Evolutionary conservation across 2,329 filamentous ascomycete genomes (phyloP).

Genomic region (Fusarium sp.): DNA sequence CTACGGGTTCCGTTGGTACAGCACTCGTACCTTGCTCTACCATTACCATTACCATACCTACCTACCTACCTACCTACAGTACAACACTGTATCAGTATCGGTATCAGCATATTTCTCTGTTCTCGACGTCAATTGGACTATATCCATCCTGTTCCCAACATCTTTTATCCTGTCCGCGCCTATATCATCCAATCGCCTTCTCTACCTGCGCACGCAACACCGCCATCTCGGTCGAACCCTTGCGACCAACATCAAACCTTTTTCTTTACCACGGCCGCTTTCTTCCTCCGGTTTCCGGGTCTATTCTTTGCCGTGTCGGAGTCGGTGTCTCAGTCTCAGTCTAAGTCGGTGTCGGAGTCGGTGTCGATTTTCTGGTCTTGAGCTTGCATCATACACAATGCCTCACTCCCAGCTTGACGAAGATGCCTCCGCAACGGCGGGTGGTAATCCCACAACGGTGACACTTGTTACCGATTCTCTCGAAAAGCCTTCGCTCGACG

Average conservation of each 20-base stretch:
- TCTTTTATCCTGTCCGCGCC: constrained; percentile 17
- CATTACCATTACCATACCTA: background rate
- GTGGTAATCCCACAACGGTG: constrained; percentile 49
- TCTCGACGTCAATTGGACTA: constrained; percentile 26
- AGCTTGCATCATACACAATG: constrained; percentile 46
- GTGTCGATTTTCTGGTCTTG: constrained; percentile 25
- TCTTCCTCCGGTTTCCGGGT: constrained; percentile 22
- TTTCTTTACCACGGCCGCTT: constrained; percentile 23
- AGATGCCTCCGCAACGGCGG: constrained; percentile 41
- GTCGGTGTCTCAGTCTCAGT: constrained; percentile 18
- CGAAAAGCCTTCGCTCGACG: constrained; percentile 86
- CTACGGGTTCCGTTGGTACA: constrained; percentile 16
- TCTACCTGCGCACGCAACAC: constrained; percentile 24
- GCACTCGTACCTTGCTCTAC: constrained; percentile 12
- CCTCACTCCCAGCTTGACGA: constrained; percentile 48
- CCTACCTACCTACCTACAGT: constrained; percentile 14
- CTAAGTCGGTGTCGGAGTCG: constrained; percentile 12
- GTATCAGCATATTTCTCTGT: constrained; percentile 5
- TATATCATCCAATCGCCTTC: constrained; percentile 23
- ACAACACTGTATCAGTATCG: constrained; percentile 3
- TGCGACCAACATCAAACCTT: constrained; percentile 29
- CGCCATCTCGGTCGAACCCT: constrained; percentile 31
- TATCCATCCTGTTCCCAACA: constrained; percentile 3
- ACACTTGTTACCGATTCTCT: constrained; percentile 73
- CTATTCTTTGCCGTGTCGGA: constrained; percentile 19